Evolutionary conservation across 2,329 filamentous ascomycete genomes (phyloP).

Genomic region (Phialophora chinensis): DNA sequence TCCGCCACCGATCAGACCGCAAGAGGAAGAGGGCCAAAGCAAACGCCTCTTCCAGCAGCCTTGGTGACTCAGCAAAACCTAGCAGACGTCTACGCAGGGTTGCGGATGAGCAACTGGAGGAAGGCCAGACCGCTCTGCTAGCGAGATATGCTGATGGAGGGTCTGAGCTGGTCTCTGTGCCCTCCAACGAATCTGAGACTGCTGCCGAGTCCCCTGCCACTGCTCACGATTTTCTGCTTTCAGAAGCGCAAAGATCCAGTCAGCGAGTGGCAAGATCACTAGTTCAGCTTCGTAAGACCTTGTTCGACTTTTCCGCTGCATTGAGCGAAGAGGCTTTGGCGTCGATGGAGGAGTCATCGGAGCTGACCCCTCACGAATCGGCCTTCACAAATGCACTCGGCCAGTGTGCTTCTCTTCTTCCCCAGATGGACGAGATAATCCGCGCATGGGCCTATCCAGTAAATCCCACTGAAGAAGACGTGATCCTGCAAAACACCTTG

Average conservation of each 20-base stretch:
- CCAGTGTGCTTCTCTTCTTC: slow-evolving; percentile 55
- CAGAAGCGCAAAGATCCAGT: slow-evolving; percentile 59
- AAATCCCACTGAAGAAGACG: slow-evolving; percentile 59
- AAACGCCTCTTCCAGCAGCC: slow-evolving; percentile 49
- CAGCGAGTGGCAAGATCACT: slow-evolving; percentile 62
- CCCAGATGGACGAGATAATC: slow-evolving; percentile 63
- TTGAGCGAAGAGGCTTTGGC: slow-evolving; percentile 41
- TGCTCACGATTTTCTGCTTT: slow-evolving; percentile 55
- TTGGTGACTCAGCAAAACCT: slow-evolving; percentile 50
- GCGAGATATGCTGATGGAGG: slow-evolving; percentile 67
- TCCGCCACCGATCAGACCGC: slow-evolving; percentile 49
- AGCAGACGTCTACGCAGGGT: slow-evolving; percentile 58
- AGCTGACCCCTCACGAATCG: slow-evolving; percentile 44
- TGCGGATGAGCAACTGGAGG: slow-evolving; percentile 48
- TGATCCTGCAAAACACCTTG: slow-evolving; percentile 61
- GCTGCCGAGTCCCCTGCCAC: slow-evolving; percentile 41
- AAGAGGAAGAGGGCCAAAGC: slow-evolving; percentile 65
- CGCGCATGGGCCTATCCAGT: slow-evolving; percentile 65
- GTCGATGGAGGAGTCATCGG: slow-evolving; percentile 41
- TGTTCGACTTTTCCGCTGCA: slow-evolving; percentile 59
- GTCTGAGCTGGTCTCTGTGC: slow-evolving; percentile 62
- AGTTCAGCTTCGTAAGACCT: slow-evolving; percentile 59
- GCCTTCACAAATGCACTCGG: slow-evolving; percentile 52
- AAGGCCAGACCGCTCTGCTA: slow-evolving; percentile 57
- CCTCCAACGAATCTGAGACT: slow-evolving; percentile 3